These are phyloP conservation scores for Fusarium luffae DNA, from an alignment of 2,329 filamentous ascomycete species.

Conservation along the genomic window DNA sequence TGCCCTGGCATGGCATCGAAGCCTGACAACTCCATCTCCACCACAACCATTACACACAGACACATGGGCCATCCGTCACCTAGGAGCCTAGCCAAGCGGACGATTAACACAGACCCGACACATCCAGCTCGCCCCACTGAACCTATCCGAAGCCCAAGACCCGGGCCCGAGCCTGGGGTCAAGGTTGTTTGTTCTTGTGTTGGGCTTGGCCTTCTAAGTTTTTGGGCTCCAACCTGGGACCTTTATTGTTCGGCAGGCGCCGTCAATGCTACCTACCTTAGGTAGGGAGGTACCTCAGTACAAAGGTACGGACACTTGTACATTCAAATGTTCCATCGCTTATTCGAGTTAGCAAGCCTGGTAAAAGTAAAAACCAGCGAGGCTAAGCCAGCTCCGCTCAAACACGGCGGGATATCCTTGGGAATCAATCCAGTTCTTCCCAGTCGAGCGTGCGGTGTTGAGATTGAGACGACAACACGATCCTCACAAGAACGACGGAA, in stretches of 20 bases:
- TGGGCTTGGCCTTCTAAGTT: conserved; percentile 33
- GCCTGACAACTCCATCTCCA: conserved; percentile 28
- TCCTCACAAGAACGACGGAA: not conserved
- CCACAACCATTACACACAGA: not conserved
- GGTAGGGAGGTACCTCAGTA: too few species aligned
- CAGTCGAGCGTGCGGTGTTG: conserved; percentile 16
- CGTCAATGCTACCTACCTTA: conserved; percentile 15
- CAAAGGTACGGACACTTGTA: not conserved
- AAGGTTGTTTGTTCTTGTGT: conserved; percentile 20
- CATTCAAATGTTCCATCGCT: conserved; percentile 18
- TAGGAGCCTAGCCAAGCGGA: not conserved
- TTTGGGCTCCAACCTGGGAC: conserved; percentile 21
- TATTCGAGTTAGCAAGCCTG: conserved; percentile 22
- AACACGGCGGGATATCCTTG: conserved; percentile 29
- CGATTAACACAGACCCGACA: not conserved
- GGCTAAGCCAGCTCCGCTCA: conserved; percentile 31
- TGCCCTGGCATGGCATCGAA: conserved; percentile 13
- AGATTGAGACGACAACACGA: conserved; percentile 25
- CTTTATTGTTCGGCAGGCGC: conserved; percentile 24
- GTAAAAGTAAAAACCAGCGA: conserved; percentile 23
- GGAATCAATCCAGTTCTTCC: conserved; percentile 15
- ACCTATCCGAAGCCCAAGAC: conserved; percentile 32
- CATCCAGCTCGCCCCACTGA: conserved; percentile 15
- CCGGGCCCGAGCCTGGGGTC: conserved; percentile 16
- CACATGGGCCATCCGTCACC: not conserved